Evolutionary conservation across 1,284 basidiomycete genomes (phyloP), one percentile per base, ranked within the genome.

Genomic region (Sutorius eximius): DNA sequence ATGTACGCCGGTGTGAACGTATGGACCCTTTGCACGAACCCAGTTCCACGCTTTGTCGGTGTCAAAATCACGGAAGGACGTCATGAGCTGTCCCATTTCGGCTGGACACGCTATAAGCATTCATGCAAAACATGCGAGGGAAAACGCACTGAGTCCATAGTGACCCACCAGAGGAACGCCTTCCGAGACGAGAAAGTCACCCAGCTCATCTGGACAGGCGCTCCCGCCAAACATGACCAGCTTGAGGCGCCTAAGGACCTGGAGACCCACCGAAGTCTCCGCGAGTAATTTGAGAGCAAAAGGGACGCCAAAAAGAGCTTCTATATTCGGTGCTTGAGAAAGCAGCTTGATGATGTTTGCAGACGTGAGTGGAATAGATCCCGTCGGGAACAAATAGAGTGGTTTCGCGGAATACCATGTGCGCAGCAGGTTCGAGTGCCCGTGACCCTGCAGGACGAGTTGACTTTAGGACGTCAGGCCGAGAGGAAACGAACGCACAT

Each of bases 1-100:
- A 20, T 59, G 47, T 37, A 69, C 41, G 3, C 77, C 64, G 9
- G 65, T 61, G 33, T 58, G 65, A 12, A 63, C 53, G 41, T 58
- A 57, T 1, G 74, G 59, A 1, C 68, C 59, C 24, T 49, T 70
- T 34, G 68, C 54, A 53, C 80, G 63, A 63, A 85, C 69, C 74
- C 79, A 85, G 61, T 82, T 82, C 85, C 86, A 87, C 20, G 68
- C 77, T 59, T 81, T 81, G 71, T 87, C 85, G 6, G 56, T 68
- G 1, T 62, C 66, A 57, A 80, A 84, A 54, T 81, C 73, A 12
- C 82, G 75, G 49, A 71, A 71, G 10, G 80, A 82, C 61, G 79
- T 76, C 75, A 82, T 71, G 55, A 85, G 66, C 55, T 77, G 67
- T 64, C 73, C 69, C 67, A 71, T 77, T 58, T 75, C 58, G 20